Conservation (phyloP, 2,329 filamentous ascomycete genomes). For the Hymenoscyphus salicellus region DNA sequence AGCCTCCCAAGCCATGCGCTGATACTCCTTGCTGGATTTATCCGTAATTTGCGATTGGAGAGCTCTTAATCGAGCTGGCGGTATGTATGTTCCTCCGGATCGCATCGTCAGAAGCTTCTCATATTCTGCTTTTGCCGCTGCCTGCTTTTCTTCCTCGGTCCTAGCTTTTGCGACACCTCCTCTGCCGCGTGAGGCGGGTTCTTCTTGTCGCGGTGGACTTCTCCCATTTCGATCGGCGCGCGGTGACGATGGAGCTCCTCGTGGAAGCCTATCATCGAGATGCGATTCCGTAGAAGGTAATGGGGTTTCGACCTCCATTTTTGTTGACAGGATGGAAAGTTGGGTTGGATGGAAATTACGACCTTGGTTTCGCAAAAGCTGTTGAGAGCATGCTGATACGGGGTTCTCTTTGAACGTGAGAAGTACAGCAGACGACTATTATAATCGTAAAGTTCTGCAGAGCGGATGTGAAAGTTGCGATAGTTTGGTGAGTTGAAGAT, state of each 20-base stretch:
- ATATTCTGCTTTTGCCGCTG: constrained; percentile 86
- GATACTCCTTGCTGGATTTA: constrained; percentile 93
- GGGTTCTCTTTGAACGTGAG: neutral
- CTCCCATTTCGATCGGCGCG: constrained; percentile 31
- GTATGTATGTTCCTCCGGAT: constrained; percentile 94
- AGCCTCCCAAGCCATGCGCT: constrained; percentile 98
- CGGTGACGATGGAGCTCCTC: constrained; percentile 21
- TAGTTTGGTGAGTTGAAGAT: neutral
- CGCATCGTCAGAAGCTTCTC: constrained; percentile 88
- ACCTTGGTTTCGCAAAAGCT: neutral
- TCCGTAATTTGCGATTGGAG: constrained; percentile 97
- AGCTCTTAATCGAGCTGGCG: constrained; percentile 82
- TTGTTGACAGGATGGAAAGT: constrained; percentile 1
- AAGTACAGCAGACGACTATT: neutral
- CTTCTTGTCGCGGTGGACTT: constrained; percentile 16
- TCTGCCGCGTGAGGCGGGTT: constrained; percentile 16
- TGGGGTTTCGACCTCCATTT: constrained; percentile 23
- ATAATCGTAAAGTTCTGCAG: neutral
- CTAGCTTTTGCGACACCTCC: constrained; percentile 33
- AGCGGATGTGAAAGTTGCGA: neutral
- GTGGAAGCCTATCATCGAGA: constrained; percentile 15
- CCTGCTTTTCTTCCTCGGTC: constrained; percentile 81
- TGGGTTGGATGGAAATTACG: neutral
- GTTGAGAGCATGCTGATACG: neutral
- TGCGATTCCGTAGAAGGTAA: constrained; percentile 11